Evolutionary conservation across 1,284 basidiomycete species (phyloP), one percentile per base, ranked within the genome.

Genomic region (Melampsora americana): DNA sequence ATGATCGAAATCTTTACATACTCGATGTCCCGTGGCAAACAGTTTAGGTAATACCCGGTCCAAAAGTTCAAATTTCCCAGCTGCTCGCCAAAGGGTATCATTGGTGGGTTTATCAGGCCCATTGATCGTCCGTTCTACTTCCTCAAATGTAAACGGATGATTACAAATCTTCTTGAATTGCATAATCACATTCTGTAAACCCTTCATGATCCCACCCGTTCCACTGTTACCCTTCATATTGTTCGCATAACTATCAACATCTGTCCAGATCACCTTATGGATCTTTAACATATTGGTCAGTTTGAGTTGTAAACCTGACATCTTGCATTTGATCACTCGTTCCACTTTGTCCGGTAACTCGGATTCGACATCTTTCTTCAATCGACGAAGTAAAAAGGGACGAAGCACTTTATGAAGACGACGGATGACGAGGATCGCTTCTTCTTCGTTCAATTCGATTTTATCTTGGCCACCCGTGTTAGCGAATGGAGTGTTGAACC

Each of bases 401-500:
- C 95, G 89, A 30, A 99, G 87, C 80, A 99, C 95, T 86, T 99
- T 99, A 83, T 99, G 96, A 82, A 99, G 85, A 83, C 96, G 95
- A 79, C 95, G 90, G 83, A 99, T 96, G 81, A 99, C 94, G 74
- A 99, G 90, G 69, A 99, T 86, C 2, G 93, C 92, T 86, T 99
- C 96, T 91, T 99, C 96, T 91, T 99, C 96, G 85, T 96, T 98
- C 85, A 99, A 85, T 86, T 97, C 94, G 83, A 99, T 97, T 87
- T 95, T 96, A 84, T 99, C 95, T 26, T 90, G 90, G 0, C 91
- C 90, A 46, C 96, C 95, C 20, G 95, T 94, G 84, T 95, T 98
- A 78, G 96, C 95, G 80, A 99, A 99, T 0, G 96, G 96, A 1
- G 95, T 97, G 85, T 99, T 99, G 87, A 99, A 99, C 96, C 96